Conservation (phyloP, 441 rosid genomes). For the Mallotus japonicus region DNA sequence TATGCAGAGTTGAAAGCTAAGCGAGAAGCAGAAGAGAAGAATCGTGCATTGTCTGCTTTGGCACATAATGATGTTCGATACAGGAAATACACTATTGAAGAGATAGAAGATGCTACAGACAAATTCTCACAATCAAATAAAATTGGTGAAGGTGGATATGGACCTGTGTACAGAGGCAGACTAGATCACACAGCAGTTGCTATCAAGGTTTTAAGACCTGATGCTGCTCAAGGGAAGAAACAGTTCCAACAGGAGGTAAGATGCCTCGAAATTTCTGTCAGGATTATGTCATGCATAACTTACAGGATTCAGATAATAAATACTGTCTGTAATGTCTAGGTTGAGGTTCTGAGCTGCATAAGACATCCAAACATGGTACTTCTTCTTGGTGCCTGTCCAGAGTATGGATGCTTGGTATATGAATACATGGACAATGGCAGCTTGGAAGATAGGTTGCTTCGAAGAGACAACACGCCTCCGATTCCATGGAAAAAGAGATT, state of each 20-base stretch:
- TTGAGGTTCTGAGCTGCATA: constrained; percentile 20
- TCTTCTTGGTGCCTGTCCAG: background rate
- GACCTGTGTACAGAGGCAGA: constrained; percentile 70
- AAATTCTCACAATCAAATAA: constrained; percentile 42
- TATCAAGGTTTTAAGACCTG: constrained; percentile 74
- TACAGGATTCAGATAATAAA: background rate
- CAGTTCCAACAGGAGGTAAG: constrained; percentile 79
- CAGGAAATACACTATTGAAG: constrained; percentile 58
- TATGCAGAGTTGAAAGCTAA: constrained; percentile 57
- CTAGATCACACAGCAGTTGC: constrained; percentile 78
- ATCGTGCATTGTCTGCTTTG: constrained; percentile 57
- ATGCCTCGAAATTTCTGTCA: background rate
- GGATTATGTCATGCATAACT: background rate
- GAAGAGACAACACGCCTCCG: constrained; percentile 14
- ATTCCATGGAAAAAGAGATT: constrained; percentile 17
- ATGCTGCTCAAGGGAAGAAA: constrained; percentile 72
- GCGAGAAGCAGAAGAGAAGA: constrained; percentile 54
- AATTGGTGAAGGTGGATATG: constrained; percentile 87
- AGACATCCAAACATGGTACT: constrained; percentile 18
- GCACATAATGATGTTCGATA: constrained; percentile 53
- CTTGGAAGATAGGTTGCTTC: constrained; percentile 18
- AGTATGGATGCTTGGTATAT: background rate
- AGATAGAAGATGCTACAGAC: constrained; percentile 68
- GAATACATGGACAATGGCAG: constrained; percentile 18
- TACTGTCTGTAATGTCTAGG: background rate